Base-by-base conservation (phyloP, 148 eudicot species). In the Fagopyrum homotropicum region DNA sequence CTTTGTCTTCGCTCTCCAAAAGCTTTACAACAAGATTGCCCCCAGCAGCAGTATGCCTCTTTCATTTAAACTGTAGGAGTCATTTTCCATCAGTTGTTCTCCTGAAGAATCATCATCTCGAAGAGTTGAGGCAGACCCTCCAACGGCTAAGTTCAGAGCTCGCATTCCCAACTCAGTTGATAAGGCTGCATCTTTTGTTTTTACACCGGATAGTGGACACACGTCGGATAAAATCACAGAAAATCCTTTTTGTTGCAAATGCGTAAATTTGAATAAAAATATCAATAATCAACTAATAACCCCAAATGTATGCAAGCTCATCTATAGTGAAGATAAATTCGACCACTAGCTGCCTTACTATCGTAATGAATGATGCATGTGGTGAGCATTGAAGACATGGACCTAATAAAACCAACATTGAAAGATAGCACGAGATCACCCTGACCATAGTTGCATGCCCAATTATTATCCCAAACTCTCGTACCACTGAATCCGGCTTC, bases 181-280 rank as follows among this genome's bases (percentile, higher is more conserved):
- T 73, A 95, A 77, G 73, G 96, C 96, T 60, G 98, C 97, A 79
- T 95, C 98, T 83, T 85, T 87, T 29, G 84, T 82, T 73, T 83
- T 85, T 76, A 95, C 92, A 71, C 98, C 98, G 48, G 98, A 92
- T 64, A 71, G 73, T 49, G 97, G 98, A 45, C 98, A 95, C 98
- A 95, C 92, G 81, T 95, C 98, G 11, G 98, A 95, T 76, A 95
- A 84, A 52, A 95, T 82, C 63, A 92, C 97, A 2, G 96, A 90
- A 78, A 92, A 95, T 3, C 97, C 97, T 72, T 83, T 91, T 72
- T 84, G 69, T 96, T 95, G 91, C 76, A 80, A 55, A 75, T 44
- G 48, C n/a, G 9, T 30, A 78, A 44, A 10, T 69, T 40, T 19
- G 3, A 19, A 22, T 9, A 17, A 6, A 12, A 19, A 22, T 19